Percentiles rank a stretch among this genome's conserved stretches.
Conservation (phyloP, 176 grass and related monocot genomes). For the Eremochloa ophiuroides region DNA sequence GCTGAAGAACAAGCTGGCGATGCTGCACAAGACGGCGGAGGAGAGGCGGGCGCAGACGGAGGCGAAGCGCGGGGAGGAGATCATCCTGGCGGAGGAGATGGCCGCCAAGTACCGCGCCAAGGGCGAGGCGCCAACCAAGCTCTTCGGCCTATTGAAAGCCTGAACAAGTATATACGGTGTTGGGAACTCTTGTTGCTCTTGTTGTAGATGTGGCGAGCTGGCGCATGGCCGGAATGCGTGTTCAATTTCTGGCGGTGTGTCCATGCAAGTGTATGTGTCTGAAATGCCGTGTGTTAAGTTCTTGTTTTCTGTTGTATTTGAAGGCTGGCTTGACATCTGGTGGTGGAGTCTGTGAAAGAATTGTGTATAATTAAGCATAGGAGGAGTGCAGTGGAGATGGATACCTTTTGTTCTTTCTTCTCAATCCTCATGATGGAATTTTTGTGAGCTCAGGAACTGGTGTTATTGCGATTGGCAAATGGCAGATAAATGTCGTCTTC, state of each 20-base stretch:
- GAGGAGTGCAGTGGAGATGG: background rate
- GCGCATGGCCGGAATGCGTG: no score
- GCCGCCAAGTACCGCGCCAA: conserved; percentile 64
- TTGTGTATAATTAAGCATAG: background rate
- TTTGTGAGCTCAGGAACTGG: background rate
- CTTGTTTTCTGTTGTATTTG: background rate
- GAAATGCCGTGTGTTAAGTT: background rate
- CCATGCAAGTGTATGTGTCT: background rate
- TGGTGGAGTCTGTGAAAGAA: background rate
- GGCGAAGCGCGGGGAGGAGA: conserved; percentile 56
- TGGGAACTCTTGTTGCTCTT: background rate
- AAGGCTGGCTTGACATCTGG: background rate
- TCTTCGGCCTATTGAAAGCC: conserved; percentile 51
- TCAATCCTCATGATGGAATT: background rate
- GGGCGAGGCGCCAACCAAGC: conserved; percentile 59
- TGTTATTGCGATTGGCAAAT: background rate
- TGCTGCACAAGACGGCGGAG: conserved; percentile 71
- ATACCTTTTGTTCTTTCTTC: background rate
- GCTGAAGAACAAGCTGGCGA: conserved; percentile 68
- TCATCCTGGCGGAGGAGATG: conserved; percentile 64
- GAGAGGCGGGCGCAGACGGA: conserved; percentile 62
- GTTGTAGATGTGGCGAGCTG: background rate
- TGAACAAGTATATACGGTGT: conserved; percentile 20
- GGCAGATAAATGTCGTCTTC: background rate
- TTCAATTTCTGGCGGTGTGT: background rate